Conservation (phyloP, 768 basidiomycete species). For the Boletellus emodensis region DNA sequence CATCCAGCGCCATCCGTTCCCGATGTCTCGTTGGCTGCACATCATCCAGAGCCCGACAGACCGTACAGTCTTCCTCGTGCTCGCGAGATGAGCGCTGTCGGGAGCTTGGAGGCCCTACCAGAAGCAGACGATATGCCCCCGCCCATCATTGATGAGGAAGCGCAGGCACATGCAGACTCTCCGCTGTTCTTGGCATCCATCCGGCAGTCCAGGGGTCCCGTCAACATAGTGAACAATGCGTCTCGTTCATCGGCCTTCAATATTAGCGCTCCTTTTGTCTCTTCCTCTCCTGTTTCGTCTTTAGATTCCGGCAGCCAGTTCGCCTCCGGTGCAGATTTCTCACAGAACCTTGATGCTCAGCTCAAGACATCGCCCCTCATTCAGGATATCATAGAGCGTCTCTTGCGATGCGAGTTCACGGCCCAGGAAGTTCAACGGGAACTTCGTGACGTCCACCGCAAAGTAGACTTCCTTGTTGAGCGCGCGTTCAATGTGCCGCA, state of each 20-base stretch:
- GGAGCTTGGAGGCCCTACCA: conserved; percentile 48
- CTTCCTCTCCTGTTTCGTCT: conserved; percentile 77
- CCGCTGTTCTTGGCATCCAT: conserved; percentile 40
- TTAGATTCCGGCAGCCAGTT: conserved; percentile 70
- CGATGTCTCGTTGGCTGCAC: conserved; percentile 48
- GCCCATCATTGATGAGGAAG: conserved; percentile 27
- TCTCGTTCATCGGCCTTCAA: conserved; percentile 43
- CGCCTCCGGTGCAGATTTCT: conserved; percentile 43
- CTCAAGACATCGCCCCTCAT: conserved; percentile 74
- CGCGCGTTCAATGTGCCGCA: conserved; percentile 42
- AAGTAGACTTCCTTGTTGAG: conserved; percentile 73
- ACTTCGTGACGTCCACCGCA: conserved; percentile 68
- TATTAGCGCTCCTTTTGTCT: conserved; percentile 44
- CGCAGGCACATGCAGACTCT: conserved; percentile 23
- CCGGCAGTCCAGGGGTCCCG: conserved; percentile 36
- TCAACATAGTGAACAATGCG: conserved; percentile 35
- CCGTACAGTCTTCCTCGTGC: conserved; percentile 38
- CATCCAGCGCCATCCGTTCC: conserved; percentile 35
- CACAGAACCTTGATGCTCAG: conserved; percentile 61
- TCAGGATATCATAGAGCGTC: conserved; percentile 70
- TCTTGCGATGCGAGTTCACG: conserved; percentile 65
- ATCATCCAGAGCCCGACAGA: conserved; percentile 44
- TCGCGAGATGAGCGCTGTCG: conserved; percentile 49
- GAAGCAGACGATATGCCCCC: conserved; percentile 53
- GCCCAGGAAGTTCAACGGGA: conserved; percentile 72